A percentile compares a stretch with the other conserved stretches of the same genome.
Conservation (phyloP, 495 filamentous ascomycete species). For the Lindgomyces ingoldianus region DNA sequence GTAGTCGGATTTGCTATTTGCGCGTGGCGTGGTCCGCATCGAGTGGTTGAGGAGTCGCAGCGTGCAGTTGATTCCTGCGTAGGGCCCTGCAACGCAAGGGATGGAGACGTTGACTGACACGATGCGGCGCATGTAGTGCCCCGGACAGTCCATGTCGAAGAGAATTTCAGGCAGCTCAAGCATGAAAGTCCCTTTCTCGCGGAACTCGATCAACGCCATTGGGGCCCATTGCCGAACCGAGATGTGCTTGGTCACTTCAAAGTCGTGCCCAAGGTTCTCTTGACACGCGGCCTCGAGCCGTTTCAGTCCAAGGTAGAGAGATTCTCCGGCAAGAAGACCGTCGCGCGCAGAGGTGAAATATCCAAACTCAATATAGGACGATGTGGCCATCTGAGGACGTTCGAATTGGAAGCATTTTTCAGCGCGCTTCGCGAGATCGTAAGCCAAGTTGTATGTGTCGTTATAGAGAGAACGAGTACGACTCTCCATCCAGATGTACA, state of each 20-base stretch:
- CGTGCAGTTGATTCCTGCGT: slow-evolving; percentile 11
- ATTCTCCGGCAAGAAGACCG: slow-evolving; percentile 42
- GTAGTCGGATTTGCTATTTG: background rate
- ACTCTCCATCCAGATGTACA: slow-evolving; percentile 17
- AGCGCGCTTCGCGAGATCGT: slow-evolving; percentile 1
- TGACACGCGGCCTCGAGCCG: background rate
- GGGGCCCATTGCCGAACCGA: background rate
- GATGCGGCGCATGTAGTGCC: slow-evolving; percentile 41
- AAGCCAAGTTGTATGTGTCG: slow-evolving; percentile 1
- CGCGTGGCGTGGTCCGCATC: background rate
- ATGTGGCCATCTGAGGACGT: background rate
- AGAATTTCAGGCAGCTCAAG: slow-evolving; percentile 3
- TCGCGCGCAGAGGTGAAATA: slow-evolving; percentile 40
- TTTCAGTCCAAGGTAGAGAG: background rate
- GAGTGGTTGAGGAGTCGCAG: background rate
- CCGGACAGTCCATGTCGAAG: slow-evolving; percentile 38
- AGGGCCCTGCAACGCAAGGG: slow-evolving; percentile 38
- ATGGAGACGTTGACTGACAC: slow-evolving; percentile 33
- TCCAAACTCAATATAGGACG: slow-evolving; percentile 13
- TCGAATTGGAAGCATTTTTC: slow-evolving; percentile 10
- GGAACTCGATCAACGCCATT: background rate
- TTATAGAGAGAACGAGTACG: background rate
- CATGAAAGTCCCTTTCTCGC: slow-evolving; percentile 3
- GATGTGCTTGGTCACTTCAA: background rate
- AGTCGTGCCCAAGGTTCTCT: background rate